Conservation (phyloP, 805 yeast species). For the Kuraishia piskuri region DNA sequence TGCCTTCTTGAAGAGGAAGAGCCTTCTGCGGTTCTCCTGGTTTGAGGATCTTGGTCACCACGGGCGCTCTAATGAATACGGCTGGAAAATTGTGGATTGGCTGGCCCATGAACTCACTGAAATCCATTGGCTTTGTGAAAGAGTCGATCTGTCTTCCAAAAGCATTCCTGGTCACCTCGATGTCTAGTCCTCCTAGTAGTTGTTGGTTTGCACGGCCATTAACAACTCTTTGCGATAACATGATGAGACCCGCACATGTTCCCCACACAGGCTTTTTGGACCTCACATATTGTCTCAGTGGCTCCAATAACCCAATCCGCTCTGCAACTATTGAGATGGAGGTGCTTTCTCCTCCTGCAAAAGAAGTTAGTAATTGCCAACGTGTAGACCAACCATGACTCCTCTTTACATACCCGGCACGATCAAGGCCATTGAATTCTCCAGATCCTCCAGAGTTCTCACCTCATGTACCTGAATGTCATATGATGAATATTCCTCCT, state of each 20-base stretch:
- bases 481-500: conserved; percentile 17
- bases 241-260: conserved; percentile 77
- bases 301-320: conserved; percentile 47
- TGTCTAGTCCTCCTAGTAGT: conserved; percentile 55
- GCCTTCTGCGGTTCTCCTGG: neutral
- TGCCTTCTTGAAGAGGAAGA: neutral
- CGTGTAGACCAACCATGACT: neutral
- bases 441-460: conserved; percentile 41
- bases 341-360: conserved; percentile 54
- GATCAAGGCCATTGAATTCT: conserved; percentile 46
- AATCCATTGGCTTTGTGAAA: conserved; percentile 39
- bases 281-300: conserved; percentile 42
- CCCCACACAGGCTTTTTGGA: conserved; percentile 66
- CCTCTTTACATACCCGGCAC: conserved; percentile 38
- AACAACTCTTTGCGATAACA: conserved; percentile 45
- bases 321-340: conserved; percentile 66
- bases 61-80: conserved; percentile 73
- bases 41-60: conserved; percentile 24
- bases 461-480: conserved; percentile 36
- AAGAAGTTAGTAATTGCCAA: neutral
- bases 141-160: conserved; percentile 74
- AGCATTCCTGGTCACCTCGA: conserved; percentile 61
- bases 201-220: conserved; percentile 47
- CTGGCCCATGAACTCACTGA: conserved; percentile 21
- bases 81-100: conserved; percentile 26